phyloP scores from a whole-genome alignment of 768 basidiomycete genomes.

The Tricholoma furcatifolium region DNA sequence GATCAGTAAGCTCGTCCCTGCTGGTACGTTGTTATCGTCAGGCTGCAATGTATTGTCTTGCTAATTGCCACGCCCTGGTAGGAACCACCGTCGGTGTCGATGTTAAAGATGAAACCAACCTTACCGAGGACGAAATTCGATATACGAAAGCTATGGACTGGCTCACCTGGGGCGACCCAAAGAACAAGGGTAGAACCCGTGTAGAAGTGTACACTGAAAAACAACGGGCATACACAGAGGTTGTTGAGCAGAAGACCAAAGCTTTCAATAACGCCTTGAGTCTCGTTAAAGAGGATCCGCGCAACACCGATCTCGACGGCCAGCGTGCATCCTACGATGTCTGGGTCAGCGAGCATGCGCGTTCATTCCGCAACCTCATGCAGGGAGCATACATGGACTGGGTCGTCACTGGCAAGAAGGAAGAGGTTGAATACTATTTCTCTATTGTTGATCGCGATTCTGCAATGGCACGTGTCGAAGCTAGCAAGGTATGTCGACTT shows the following conservation, averaged over 20 bases:
- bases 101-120: not conserved
- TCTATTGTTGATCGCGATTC: constrained; percentile 7
- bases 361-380: constrained; percentile 2
- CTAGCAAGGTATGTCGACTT: constrained; percentile 1
- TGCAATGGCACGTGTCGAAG: constrained; percentile 6
- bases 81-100: constrained; percentile 7
- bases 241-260: constrained; percentile 1
- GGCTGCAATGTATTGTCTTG: not conserved
- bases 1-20: constrained; percentile 5
- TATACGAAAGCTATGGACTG: constrained; percentile 5
- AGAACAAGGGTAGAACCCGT: not conserved
- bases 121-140: not conserved
- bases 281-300: not conserved
- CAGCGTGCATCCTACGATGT: constrained; percentile 1
- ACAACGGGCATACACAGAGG: not conserved
- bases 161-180: not conserved
- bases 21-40: not conserved
- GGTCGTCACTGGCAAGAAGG: constrained; percentile 9
- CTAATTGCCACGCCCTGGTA: not conserved
- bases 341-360: constrained; percentile 11
- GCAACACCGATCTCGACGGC: not conserved
- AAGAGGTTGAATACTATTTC: constrained; percentile 11
- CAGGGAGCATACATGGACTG: constrained; percentile 10
- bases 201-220: constrained; percentile 5
- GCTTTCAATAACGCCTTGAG: constrained; percentile 4